A percentile compares a stretch with the other conserved stretches of the same genome.
These are phyloP conservation scores for Pichia terricola DNA, from an alignment of 1,139 yeast species.

Conservation along the genomic window DNA sequence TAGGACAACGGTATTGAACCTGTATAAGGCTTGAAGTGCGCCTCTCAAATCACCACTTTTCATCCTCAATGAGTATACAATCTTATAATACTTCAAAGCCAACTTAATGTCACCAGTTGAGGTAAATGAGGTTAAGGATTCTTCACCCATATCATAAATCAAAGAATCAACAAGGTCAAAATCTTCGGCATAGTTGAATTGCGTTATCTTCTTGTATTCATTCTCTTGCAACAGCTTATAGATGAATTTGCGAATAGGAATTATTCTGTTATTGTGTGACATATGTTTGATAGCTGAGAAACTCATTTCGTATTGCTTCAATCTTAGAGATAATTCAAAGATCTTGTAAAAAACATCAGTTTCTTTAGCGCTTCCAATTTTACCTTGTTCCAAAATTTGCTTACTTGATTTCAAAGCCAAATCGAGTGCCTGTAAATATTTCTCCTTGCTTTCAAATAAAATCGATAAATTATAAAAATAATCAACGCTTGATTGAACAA, in stretches of 20 bases:
- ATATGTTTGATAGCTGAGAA: conserved; percentile 20
- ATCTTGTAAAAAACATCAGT: conserved; percentile 17
- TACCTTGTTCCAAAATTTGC: conserved; percentile 9
- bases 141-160: conserved; percentile 22
- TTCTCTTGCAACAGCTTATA: conserved; percentile 22
- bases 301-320: conserved; percentile 21
- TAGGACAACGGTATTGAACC: conserved; percentile 34
- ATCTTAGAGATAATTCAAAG: conserved; percentile 21
- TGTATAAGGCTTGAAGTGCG: conserved; percentile 47
- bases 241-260: conserved; percentile 21
- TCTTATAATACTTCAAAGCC: conserved; percentile 39
- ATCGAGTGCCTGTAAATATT: conserved; percentile 17
- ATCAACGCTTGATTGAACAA: conserved; percentile 15
- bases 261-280: conserved; percentile 15
- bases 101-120: conserved; percentile 15
- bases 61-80: conserved; percentile 46
- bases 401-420: conserved; percentile 19
- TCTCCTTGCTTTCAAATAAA: conserved; percentile 15
- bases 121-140: conserved; percentile 4
- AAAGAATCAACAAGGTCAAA: conserved; percentile 22
- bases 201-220: conserved; percentile 16
- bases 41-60: conserved; percentile 40
- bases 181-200: conserved; percentile 22
- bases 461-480: conserved; percentile 19
- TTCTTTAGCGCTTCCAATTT: conserved; percentile 13